Evolutionary conservation across 805 yeast genomes (phyloP), one percentile per base, ranked within the genome.

Genomic region (Lachancea nothofagi): DNA sequence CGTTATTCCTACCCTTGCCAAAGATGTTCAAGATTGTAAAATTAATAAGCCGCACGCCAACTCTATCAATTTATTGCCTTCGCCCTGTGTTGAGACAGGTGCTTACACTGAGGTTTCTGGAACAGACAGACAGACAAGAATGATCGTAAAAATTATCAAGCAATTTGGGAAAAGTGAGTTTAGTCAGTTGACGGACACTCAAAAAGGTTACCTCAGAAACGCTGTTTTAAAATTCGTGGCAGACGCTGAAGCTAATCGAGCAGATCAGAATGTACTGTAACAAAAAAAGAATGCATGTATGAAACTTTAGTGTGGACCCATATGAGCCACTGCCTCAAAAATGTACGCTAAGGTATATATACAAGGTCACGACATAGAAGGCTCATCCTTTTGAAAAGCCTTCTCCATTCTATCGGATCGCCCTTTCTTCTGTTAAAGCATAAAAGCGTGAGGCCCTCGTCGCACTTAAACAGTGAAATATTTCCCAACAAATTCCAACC

Each of bases 401-500:
- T 61, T 57, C 88, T 68, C 88, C 88, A 81, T 55, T 81, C 88
- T 29, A 81, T 54, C 0, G 88, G 87, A 59, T 81, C 87, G 0
- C 83, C 85, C 25, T 70, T 69, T 3, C 70, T 63, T 47, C 75
- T 76, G 26, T 71, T 57, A 49, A 81, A 79, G 38, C 72, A 75
- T 0, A 81, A 66, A 37, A 70, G 72, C 42, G 73, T 69, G 38
- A 71, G 62, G 8, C 57, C 54, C 21, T 64, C 63, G 23, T 65
- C 69, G 1, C 72, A 53, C 26, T 60, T 56, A 2, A 64, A 54
- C 8, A 78, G 65, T 20, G 62, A 64, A 34, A 77, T 67, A 17
- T 61, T 57, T 0, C 84, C 83, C 19, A 65, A 53, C 5, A 78
- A 52, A 1, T 61, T 66, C 45, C 65, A 58, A 33, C 69, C 71